Conservation (phyloP, 2,329 filamentous ascomycete genomes). For the Cladophialophora bantiana region DNA sequence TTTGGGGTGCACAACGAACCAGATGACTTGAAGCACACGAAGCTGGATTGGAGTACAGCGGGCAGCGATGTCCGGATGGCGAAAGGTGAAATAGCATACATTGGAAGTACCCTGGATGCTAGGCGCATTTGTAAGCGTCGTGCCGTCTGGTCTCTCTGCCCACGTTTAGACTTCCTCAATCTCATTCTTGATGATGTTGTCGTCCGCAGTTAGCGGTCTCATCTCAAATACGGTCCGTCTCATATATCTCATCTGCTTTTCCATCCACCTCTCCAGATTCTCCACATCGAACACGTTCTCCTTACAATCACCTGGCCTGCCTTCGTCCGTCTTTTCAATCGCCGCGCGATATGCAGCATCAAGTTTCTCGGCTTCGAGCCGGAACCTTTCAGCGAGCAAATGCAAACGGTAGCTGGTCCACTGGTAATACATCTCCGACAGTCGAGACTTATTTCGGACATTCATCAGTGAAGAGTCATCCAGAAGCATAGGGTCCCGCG, state of each 20-base stretch:
- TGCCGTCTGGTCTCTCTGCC: background rate
- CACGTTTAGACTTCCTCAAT: slow-evolving; percentile 1
- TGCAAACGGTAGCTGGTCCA: slow-evolving; percentile 68
- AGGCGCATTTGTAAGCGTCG: background rate
- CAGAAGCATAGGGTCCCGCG: slow-evolving; percentile 58
- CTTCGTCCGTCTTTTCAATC: background rate
- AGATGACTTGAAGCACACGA: background rate
- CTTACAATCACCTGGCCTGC: background rate
- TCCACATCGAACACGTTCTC: background rate
- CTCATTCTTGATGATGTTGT: slow-evolving; percentile 8
- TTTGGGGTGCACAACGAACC: too few species aligned
- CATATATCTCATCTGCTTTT: slow-evolving; percentile 17
- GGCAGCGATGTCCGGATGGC: background rate
- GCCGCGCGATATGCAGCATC: slow-evolving; percentile 3
- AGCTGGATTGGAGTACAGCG: background rate
- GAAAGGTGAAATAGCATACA: background rate
- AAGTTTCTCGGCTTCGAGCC: slow-evolving; percentile 9
- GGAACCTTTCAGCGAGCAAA: slow-evolving; percentile 63
- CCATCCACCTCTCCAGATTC: slow-evolving; percentile 13
- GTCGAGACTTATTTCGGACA: slow-evolving; percentile 64
- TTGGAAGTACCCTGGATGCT: background rate
- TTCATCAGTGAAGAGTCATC: slow-evolving; percentile 68
- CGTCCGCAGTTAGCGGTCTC: slow-evolving; percentile 12
- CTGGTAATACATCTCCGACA: slow-evolving; percentile 65
- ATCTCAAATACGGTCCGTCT: slow-evolving; percentile 16